These are phyloP conservation scores for Penicillium silybi DNA, from an alignment of 495 filamentous ascomycete species.

Conservation along the genomic window DNA sequence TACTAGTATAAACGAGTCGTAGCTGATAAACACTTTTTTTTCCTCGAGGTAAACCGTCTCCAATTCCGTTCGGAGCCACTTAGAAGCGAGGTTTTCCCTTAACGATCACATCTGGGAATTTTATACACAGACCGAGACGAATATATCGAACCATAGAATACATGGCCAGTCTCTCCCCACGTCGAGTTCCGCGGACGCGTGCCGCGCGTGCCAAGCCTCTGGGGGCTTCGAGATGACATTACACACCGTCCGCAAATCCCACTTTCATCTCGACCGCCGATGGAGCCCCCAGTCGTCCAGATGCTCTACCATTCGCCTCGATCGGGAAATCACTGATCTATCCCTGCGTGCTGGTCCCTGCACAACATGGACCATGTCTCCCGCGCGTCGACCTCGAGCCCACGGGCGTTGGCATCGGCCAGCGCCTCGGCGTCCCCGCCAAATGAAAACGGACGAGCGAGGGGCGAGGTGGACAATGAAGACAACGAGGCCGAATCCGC, in stretches of 20 bases:
- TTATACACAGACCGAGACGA: background rate
- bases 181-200: background rate
- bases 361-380: constrained; percentile 34
- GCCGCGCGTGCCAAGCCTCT: constrained; percentile 13
- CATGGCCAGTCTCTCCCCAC: background rate
- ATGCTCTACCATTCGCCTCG: background rate
- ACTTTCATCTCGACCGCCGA: constrained; percentile 1
- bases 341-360: constrained; percentile 1
- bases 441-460: constrained; percentile 9
- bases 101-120: background rate
- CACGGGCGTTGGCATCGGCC: constrained; percentile 14
- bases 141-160: background rate
- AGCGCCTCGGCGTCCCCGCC: constrained; percentile 9
- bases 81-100: background rate
- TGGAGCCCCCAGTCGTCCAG: constrained; percentile 2
- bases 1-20: no score
- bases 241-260: background rate
- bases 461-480: constrained; percentile 4
- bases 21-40: no score
- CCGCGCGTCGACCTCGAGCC: constrained; percentile 21
- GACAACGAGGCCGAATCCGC: constrained; percentile 12
- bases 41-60: background rate
- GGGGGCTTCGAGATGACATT: constrained; percentile 1
- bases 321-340: constrained; percentile 4
- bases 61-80: background rate